Conservation (phyloP, 1,284 basidiomycete genomes). For the Ustilago trichophora region DNA sequence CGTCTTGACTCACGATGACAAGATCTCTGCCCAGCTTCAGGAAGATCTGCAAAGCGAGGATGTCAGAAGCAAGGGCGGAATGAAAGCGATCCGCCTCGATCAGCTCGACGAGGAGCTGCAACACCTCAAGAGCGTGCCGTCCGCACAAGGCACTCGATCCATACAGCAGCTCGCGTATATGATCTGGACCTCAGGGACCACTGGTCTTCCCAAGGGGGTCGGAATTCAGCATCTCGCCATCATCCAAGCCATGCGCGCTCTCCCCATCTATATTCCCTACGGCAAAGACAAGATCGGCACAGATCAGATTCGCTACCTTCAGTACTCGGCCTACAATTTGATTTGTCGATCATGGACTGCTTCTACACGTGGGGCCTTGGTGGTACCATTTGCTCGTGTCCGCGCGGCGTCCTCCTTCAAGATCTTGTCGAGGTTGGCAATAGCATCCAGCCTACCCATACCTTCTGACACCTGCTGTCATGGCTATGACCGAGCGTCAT, state of each 20-base stretch:
- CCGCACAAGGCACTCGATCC: conserved; percentile 7
- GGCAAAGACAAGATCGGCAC: conserved; percentile 43
- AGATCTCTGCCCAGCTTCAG: conserved; percentile 33
- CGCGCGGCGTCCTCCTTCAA: conserved; percentile 52
- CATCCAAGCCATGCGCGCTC: conserved; percentile 63
- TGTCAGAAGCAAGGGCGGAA: conserved; percentile 21
- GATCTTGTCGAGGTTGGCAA: conserved; percentile 57
- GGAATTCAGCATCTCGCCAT: conserved; percentile 64
- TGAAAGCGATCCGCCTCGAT: conserved; percentile 51
- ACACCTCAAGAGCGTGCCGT: background rate
- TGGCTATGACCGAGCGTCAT: conserved; percentile 65
- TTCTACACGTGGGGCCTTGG: conserved; percentile 64
- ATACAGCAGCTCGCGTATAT: conserved; percentile 61
- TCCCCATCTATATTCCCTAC: conserved; percentile 62
- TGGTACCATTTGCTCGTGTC: conserved; percentile 63
- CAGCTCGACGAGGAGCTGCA: conserved; percentile 38
- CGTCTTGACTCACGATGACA: conserved; percentile 49
- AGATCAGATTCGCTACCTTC: conserved; percentile 60
- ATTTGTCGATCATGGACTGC: conserved; percentile 65
- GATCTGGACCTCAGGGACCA: conserved; percentile 68
- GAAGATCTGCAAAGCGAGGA: conserved; percentile 35
- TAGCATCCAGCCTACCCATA: conserved; percentile 59
- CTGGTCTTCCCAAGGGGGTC: conserved; percentile 66
- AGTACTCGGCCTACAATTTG: conserved; percentile 67
- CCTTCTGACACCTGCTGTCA: conserved; percentile 67